Conservation (phyloP, 106 monocot genomes). For the Phalaenopsis equestris region DNA sequence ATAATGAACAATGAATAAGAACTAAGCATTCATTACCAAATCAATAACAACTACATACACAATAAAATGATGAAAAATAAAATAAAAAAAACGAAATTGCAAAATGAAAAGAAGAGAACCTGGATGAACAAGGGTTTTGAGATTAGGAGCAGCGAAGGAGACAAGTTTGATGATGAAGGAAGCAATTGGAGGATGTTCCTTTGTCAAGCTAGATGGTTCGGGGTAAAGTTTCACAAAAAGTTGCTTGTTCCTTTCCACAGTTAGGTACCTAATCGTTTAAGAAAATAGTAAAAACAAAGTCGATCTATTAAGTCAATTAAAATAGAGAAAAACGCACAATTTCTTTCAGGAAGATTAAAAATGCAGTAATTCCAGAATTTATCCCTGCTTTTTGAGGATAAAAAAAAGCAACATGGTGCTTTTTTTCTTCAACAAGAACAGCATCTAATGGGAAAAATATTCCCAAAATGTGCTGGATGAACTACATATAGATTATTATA, state of each 20-base stretch:
- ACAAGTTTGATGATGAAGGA: conserved; percentile 77
- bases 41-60: neutral
- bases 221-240: conserved; percentile 70
- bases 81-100: neutral
- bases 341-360: neutral
- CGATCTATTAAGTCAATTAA: neutral
- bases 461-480: no score
- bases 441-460: neutral
- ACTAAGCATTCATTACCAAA: neutral
- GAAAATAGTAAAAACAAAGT: neutral
- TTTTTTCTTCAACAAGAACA: no score
- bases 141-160: conserved; percentile 36
- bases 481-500: neutral
- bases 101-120: conserved; percentile 28
- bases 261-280: conserved; percentile 42
- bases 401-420: neutral
- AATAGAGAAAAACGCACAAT: neutral
- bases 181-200: conserved; percentile 71
- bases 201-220: conserved; percentile 53
- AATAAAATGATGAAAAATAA: neutral
- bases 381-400: no score
- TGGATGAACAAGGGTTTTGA: conserved; percentile 64
- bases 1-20: neutral
- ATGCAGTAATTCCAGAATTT: no score
- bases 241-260: conserved; percentile 81